Conservation (phyloP, 78 protist species). For the Dictyostelium purpureum region DNA sequence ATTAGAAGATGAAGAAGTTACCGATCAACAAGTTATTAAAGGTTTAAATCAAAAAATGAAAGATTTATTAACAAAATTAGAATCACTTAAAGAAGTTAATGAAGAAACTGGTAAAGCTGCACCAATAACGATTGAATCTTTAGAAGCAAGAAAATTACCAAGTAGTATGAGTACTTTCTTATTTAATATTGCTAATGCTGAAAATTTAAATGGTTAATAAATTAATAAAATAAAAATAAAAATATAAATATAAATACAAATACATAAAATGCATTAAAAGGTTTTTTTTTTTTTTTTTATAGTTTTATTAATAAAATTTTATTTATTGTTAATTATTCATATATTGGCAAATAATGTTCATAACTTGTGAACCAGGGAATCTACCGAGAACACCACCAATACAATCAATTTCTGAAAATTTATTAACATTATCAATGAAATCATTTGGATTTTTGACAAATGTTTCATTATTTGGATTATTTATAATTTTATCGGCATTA, state of each 20-base stretch:
- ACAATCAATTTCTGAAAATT: conserved; percentile 48
- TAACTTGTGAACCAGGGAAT: conserved; percentile 56
- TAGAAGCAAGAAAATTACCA: conserved; percentile 60
- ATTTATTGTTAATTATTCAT: conserved; percentile 9
- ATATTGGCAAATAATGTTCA: conserved; percentile 57
- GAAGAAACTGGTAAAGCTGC: conserved; percentile 33
- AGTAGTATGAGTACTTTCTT: conserved; percentile 48
- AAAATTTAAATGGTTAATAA: conserved; percentile 40
- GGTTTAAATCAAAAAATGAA: conserved; percentile 22
- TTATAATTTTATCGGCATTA: neutral
- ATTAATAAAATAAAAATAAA: neutral
- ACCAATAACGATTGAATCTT: conserved; percentile 23
- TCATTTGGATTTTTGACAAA: no score
- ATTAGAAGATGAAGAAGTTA: conserved; percentile 32
- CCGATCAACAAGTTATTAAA: conserved; percentile 52
- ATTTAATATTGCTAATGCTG: conserved; percentile 53
- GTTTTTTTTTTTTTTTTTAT: neutral
- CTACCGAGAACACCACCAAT: conserved; percentile 49
- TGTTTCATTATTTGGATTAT: neutral
- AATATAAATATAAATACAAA: neutral
- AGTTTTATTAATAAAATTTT: neutral
- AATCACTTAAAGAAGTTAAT: conserved; percentile 48
- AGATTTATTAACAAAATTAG: conserved; percentile 42
- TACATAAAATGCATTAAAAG: neutral
- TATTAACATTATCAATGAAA: conserved; percentile 19